These are phyloP conservation scores for Silene uniflora DNA, from an alignment of 148 eudicot genomes.

Conservation along the genomic window DNA sequence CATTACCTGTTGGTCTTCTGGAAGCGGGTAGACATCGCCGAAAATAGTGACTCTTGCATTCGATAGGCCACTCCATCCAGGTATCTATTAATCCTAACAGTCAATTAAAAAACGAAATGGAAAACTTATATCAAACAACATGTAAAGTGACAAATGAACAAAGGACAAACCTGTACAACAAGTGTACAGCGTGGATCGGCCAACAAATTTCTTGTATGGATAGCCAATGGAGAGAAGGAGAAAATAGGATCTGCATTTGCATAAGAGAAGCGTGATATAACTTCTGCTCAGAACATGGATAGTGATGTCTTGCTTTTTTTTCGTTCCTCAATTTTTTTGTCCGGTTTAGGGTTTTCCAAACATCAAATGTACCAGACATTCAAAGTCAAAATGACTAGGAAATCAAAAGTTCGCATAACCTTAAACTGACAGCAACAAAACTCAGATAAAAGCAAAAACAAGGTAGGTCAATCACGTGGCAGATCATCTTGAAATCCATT, in stretches of 20 bases:
- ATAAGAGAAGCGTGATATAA: not conserved
- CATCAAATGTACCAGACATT: not conserved
- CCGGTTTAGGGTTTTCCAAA: no score
- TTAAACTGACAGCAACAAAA: not conserved
- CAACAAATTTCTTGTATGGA: slow-evolving; percentile 88
- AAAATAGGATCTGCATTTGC: slow-evolving; percentile 82
- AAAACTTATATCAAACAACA: slow-evolving; percentile 16
- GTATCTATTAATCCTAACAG: slow-evolving; percentile 58
- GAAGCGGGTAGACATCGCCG: slow-evolving; percentile 88
- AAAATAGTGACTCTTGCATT: slow-evolving; percentile 97
- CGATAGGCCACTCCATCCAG: slow-evolving; percentile 99
- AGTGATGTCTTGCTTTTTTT: not conserved
- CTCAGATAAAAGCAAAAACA: not conserved
- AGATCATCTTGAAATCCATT: no score
- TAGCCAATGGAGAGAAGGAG: slow-evolving; percentile 97
- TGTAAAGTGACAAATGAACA: not conserved
- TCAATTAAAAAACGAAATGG: slow-evolving; percentile 32
- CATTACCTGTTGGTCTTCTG: slow-evolving; percentile 82
- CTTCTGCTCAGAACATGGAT: not conserved
- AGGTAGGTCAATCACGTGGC: no score
- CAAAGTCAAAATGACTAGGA: not conserved
- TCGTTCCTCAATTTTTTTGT: not conserved
- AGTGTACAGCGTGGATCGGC: slow-evolving; percentile 94
- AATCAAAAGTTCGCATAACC: no score
- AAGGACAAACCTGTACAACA: slow-evolving; percentile 78